These are phyloP conservation scores for Rhododendron mucronatum DNA, from an alignment of 148 eudicot species.

Conservation along the genomic window DNA sequence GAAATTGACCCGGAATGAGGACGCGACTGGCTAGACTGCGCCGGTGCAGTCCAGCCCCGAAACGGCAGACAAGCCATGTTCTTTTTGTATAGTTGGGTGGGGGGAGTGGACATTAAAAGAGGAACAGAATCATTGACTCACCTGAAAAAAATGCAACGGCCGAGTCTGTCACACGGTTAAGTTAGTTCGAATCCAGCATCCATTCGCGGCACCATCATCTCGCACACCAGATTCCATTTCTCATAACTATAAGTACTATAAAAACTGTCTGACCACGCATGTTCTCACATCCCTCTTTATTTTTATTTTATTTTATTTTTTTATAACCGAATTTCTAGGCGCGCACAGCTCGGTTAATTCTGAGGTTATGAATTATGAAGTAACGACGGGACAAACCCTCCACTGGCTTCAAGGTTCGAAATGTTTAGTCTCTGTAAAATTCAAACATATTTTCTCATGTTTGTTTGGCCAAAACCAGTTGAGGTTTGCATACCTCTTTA, in stretches of 20 bases:
- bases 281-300: not conserved
- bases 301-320: too few relatives aligned
- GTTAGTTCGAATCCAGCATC: not conserved
- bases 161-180: not conserved
- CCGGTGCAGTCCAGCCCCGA: not conserved
- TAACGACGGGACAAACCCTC: too few relatives aligned
- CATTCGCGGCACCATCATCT: not conserved
- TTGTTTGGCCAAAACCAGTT: not conserved
- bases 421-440: too few relatives aligned
- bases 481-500: not conserved
- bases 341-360: not conserved
- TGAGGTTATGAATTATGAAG: too few relatives aligned
- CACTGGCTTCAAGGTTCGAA: not conserved
- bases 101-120: not conserved
- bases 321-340: not conserved
- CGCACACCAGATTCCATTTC: not conserved
- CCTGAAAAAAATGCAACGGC: not conserved
- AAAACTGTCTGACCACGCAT: not conserved
- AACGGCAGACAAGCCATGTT: not conserved
- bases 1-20: not conserved
- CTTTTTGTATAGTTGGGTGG: too few relatives aligned
- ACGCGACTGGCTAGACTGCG: not conserved
- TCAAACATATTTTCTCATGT: too few relatives aligned
- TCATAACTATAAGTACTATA: not conserved
- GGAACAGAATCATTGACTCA: not conserved